These are phyloP conservation scores for Colletotrichum shisoi DNA, from an alignment of 2,329 filamentous ascomycete species.

Conservation along the genomic window DNA sequence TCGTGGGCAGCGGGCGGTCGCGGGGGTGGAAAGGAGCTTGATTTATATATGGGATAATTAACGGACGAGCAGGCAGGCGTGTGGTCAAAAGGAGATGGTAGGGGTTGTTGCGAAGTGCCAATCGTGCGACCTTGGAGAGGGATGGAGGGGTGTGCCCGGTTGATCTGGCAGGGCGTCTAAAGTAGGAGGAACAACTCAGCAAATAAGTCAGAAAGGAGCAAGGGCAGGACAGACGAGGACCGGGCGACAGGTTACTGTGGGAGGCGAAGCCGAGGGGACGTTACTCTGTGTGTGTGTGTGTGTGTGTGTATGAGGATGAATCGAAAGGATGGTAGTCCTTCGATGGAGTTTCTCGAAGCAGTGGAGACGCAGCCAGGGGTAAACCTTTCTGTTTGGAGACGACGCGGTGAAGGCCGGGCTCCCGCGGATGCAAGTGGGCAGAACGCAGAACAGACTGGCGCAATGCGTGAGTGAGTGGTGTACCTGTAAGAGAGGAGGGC, in stretches of 20 bases:
- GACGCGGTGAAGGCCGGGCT: slow-evolving; percentile 37
- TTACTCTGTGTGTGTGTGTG: background rate
- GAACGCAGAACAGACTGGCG: slow-evolving; percentile 18
- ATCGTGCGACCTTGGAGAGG: slow-evolving; percentile 34
- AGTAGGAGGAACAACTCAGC: background rate
- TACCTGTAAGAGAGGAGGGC: slow-evolving; percentile 21
- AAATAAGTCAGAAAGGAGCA: slow-evolving; percentile 13
- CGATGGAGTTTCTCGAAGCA: slow-evolving; percentile 41
- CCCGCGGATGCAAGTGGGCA: slow-evolving; percentile 13
- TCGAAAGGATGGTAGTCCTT: slow-evolving; percentile 25
- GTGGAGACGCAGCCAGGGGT: slow-evolving; percentile 35
- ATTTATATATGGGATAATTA: slow-evolving; percentile 49
- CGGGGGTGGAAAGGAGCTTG: slow-evolving; percentile 42
- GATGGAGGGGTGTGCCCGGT: slow-evolving; percentile 36
- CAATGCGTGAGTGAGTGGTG: slow-evolving; percentile 32
- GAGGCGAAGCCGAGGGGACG: slow-evolving; percentile 8
- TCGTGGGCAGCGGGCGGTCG: slow-evolving; percentile 49
- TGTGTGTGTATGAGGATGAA: slow-evolving; percentile 1
- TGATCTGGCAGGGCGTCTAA: slow-evolving; percentile 37
- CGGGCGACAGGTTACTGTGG: background rate
- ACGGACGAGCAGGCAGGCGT: slow-evolving; percentile 32
- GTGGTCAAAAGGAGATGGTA: slow-evolving; percentile 29
- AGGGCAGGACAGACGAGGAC: slow-evolving; percentile 20
- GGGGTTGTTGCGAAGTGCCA: slow-evolving; percentile 30
- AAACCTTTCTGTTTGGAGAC: slow-evolving; percentile 25